phyloP scores from a whole-genome alignment of 768 basidiomycete species.

The Boletus speciosus region DNA sequence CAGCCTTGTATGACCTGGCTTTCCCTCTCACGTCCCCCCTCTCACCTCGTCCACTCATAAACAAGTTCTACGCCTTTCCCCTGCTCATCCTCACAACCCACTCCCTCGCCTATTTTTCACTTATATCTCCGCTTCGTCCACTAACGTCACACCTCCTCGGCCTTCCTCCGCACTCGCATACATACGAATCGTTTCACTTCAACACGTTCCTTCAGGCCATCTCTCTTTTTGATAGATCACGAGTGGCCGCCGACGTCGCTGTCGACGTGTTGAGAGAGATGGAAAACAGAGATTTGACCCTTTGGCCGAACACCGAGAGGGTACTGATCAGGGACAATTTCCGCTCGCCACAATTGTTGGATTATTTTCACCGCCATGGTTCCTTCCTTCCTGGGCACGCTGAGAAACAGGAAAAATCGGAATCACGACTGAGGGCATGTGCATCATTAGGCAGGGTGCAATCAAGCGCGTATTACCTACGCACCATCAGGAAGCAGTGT shows the following conservation, averaged over 20 bases:
- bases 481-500: constrained; percentile 35
- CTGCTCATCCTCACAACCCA: constrained; percentile 32
- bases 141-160: constrained; percentile 42
- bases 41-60: constrained; percentile 20
- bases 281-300: constrained; percentile 41
- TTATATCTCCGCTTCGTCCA: constrained; percentile 44
- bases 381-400: background rate
- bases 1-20: constrained; percentile 42
- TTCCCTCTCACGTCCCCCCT: constrained; percentile 36
- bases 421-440: constrained; percentile 22
- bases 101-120: constrained; percentile 48
- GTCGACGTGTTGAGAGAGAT: constrained; percentile 45
- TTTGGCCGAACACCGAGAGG: constrained; percentile 42
- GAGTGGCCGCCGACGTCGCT: constrained; percentile 37
- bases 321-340: constrained; percentile 48
- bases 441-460: constrained; percentile 32
- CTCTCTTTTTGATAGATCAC: constrained; percentile 40
- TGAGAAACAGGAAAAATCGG: constrained; percentile 2
- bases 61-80: constrained; percentile 4
- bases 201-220: constrained; percentile 55
- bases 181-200: constrained; percentile 35
- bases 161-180: constrained; percentile 19
- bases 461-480: constrained; percentile 38
- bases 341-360: constrained; percentile 48
- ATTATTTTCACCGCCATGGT: constrained; percentile 35